Evolutionary conservation across 2,329 filamentous ascomycete species (phyloP).

Genomic region (Aureobasidium melanogenum): DNA sequence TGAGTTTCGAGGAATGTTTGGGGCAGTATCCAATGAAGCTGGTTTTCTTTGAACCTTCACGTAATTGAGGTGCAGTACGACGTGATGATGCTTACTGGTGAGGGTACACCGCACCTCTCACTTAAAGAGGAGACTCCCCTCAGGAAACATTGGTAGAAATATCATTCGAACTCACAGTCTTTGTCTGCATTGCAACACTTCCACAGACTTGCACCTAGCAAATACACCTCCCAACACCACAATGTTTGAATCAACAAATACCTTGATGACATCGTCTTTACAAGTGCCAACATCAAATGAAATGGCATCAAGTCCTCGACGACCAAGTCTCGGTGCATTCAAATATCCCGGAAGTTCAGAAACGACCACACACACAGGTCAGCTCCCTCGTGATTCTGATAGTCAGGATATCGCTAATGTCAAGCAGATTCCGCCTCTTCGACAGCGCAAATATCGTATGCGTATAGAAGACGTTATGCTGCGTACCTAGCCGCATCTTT

Average conservation of each 20-base stretch:
- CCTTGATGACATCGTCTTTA: background rate
- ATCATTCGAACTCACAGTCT: background rate
- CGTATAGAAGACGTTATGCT: constrained; percentile 6
- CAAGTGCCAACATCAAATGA: background rate
- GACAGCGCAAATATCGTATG: constrained; percentile 7
- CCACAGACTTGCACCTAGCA: background rate
- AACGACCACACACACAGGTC: background rate
- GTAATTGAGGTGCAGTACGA: constrained; percentile 6
- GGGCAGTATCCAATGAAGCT: background rate
- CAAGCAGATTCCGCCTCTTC: background rate
- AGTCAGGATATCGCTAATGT: background rate
- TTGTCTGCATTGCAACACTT: background rate
- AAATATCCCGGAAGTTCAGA: background rate
- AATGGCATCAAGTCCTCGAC: background rate
- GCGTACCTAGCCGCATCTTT: constrained; percentile 1
- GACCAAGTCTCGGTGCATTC: constrained; percentile 1
- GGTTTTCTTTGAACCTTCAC: background rate
- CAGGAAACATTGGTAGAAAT: background rate
- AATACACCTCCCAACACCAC: background rate
- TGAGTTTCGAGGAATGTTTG: constrained; percentile 4
- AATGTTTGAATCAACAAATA: background rate
- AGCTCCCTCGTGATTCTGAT: background rate
- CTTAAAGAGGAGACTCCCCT: background rate
- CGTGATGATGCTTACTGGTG: background rate
- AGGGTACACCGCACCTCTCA: background rate